phyloP scores from a whole-genome alignment of 108 stramenopile species.

The Cyclotella cryptica region DNA sequence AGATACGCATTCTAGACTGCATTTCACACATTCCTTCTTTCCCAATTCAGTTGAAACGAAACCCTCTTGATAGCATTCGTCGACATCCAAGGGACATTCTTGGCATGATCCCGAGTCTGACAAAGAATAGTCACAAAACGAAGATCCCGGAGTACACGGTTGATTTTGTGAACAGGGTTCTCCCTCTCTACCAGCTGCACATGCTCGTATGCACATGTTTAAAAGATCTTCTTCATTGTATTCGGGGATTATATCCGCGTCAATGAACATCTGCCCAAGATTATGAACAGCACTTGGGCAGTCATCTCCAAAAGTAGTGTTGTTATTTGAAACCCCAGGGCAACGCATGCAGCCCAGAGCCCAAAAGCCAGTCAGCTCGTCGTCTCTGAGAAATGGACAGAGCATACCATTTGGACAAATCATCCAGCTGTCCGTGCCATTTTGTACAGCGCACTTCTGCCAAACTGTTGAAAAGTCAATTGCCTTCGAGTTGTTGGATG shows the following conservation, averaged over 20 bases:
- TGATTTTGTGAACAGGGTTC: conserved; percentile 1
- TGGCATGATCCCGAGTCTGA: neutral
- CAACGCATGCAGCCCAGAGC: neutral
- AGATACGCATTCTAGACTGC: neutral
- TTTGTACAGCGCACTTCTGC: neutral
- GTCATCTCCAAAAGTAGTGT: neutral
- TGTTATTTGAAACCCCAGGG: neutral
- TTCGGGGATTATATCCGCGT: neutral
- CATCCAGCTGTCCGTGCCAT: conserved; percentile 1
- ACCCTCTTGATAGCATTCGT: conserved; percentile 2
- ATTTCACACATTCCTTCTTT: neutral
- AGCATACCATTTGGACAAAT: neutral
- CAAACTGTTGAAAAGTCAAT: conserved; percentile 3
- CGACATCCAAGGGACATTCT: conserved; percentile 1
- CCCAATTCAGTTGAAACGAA: neutral
- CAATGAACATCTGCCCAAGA: neutral
- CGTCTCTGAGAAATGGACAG: neutral
- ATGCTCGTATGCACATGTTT: neutral
- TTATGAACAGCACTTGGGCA: conserved; percentile 1
- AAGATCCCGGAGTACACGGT: neutral
- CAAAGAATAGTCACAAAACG: conserved; percentile 7
- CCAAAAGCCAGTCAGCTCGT: neutral
- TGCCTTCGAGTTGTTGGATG: too few species aligned
- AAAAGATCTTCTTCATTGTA: neutral
- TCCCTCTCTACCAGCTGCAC: neutral